phyloP scores from a whole-genome alignment of 305 asterid genomes.

The Salvia sclarea region DNA sequence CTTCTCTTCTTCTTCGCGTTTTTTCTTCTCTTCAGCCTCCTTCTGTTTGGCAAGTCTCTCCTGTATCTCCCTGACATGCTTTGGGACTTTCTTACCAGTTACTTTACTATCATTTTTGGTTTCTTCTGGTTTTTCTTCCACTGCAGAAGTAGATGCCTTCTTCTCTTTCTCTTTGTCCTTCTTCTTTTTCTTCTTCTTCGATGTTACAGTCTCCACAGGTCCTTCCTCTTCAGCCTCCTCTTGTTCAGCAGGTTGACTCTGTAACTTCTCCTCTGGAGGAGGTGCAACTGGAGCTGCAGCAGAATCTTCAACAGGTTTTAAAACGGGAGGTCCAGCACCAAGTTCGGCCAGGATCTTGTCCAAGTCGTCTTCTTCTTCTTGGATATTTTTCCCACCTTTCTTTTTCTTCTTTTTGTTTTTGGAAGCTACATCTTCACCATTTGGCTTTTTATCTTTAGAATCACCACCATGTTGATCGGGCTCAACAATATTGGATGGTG shows the following conservation, averaged over 20 bases:
- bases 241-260: slow-evolving; percentile 47
- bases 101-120: slow-evolving; percentile 49
- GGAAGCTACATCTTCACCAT: slow-evolving; percentile 50
- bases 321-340: slow-evolving; percentile 57
- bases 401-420: slow-evolving; percentile 68
- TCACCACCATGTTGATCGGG: slow-evolving; percentile 42
- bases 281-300: slow-evolving; percentile 43
- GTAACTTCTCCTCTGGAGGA: slow-evolving; percentile 50
- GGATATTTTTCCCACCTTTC: slow-evolving; percentile 60
- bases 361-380: slow-evolving; percentile 82
- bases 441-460: slow-evolving; percentile 43
- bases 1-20: slow-evolving; percentile 83
- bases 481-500: slow-evolving; percentile 38
- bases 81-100: slow-evolving; percentile 70
- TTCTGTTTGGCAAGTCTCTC: slow-evolving; percentile 70
- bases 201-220: slow-evolving; percentile 66
- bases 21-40: slow-evolving; percentile 83
- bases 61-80: slow-evolving; percentile 90
- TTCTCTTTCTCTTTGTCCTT: slow-evolving; percentile 82
- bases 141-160: slow-evolving; percentile 59
- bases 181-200: slow-evolving; percentile 96
- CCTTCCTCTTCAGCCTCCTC: slow-evolving; percentile 62
- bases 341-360: slow-evolving; percentile 80
- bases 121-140: slow-evolving; percentile 74
- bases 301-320: slow-evolving; percentile 42